Evolutionary conservation across 2,329 filamentous ascomycete genomes (phyloP).

Genomic region (Apiospora sp.): DNA sequence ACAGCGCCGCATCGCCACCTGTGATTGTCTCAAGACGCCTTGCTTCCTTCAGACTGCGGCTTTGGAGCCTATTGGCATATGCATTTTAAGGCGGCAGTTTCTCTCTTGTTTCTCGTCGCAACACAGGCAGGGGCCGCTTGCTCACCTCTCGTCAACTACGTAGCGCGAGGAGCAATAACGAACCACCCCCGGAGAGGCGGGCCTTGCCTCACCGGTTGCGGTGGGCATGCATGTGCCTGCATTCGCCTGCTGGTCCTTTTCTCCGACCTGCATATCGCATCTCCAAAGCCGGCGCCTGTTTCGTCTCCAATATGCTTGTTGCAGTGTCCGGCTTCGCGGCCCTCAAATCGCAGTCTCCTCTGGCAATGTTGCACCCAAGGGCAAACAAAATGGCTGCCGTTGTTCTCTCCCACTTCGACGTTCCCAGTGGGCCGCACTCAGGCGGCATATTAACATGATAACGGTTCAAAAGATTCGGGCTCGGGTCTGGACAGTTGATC

Average conservation of each 20-base stretch:
- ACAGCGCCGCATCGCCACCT: constrained; percentile 1
- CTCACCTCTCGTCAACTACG: background rate
- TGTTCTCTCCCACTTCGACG: background rate
- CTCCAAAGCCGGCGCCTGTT: background rate
- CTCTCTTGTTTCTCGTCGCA: background rate
- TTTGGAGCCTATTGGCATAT: background rate
- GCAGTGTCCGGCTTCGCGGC: background rate
- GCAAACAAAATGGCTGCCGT: background rate
- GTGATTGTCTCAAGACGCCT: constrained; percentile 4
- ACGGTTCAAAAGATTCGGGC: background rate
- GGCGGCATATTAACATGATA: background rate
- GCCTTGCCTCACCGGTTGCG: background rate
- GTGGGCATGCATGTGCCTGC: constrained; percentile 1
- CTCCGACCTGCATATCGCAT: background rate
- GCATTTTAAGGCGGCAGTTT: background rate
- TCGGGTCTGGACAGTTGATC: too few relatives aligned
- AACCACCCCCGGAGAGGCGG: background rate
- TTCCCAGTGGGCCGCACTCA: background rate
- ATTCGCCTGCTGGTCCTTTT: background rate
- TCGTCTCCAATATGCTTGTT: background rate
- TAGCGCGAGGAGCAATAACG: background rate
- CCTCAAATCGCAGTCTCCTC: background rate
- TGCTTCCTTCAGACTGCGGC: background rate
- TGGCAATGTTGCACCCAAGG: background rate
- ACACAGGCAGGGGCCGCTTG: background rate